Base-by-base conservation (phyloP, 139 green algal species). In the Deuterostichococcus epilithicus region DNA sequence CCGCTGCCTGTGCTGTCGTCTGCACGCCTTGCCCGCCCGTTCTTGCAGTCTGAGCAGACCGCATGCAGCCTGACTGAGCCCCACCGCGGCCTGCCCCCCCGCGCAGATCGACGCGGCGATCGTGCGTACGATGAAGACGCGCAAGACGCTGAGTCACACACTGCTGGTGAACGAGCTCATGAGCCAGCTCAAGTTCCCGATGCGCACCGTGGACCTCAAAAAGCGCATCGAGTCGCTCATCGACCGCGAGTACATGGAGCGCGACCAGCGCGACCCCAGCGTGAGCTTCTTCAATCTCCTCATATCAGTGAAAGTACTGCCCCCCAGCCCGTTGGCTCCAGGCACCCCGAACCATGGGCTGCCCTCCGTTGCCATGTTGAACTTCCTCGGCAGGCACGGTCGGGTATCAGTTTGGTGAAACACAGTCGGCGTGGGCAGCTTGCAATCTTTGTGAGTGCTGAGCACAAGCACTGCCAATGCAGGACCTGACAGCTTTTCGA, bases 61-160 rank as follows among this genome's bases (percentile, higher is more conserved):
- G 13, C 52, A 63, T 63, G 52, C 52, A 63, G 52, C 13, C 42
- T 52, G 42, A 8, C 8, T 52, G 42, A 52, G 8, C 10, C 42
- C 8, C 42, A 52, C 10, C 42, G 52, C 52, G 5, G 5, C 52
- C 28, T 13, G 26, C 28, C 10, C 13, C 20, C 8, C 52, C 28
- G 5, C 68, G 79, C 91, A 97, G 87, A 97, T 99, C 69, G 96
- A 99, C 81, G 96, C 96, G 0, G 95, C 95, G 23, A 92, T 98
- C 20, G 94, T 98, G 75, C 90, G 95, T n/a, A 94, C 98, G 74
- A 98, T 99, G 96, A 99, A 99, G 89, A 97, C 91, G 63, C 86
- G 96, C 67, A 97, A 97, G 81, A 89, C 87, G 59, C 88, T 99
- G 28, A 85, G 74, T 38, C 96, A 99, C 88, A 95, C 94, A 84